Base-by-base conservation (phyloP, 257 asterid species). In the Orobanche coerulescens region DNA sequence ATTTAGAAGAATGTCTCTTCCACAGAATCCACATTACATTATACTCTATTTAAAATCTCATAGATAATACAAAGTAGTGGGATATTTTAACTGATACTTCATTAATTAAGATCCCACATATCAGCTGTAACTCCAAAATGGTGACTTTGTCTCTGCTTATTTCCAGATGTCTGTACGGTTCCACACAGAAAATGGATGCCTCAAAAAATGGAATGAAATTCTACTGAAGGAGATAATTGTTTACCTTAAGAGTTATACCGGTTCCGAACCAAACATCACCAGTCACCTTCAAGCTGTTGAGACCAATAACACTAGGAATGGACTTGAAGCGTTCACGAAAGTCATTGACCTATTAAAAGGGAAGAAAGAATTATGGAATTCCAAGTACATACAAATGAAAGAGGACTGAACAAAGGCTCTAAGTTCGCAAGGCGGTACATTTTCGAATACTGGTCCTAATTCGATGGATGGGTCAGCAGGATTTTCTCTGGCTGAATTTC, bases 231-330 rank as follows among this genome's bases (percentile, higher is more conserved):
- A 60, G 40, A 49, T 55, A 14, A 26, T 12, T 23, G 40, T 23
- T 59, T 81, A 91, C 98, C 95, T 85, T 88, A 24, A 88, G 95
- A 69, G 84, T 82, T 31, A 85, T 58, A 61, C 71, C 82, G 58
- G 72, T 51, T 64, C 98, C 95, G 63, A 91, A 88, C 92, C 86
- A 88, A 74, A 91, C 96, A 81, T 91, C 85, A 73, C 98, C 98
- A 9, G 83, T 71, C 73, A 88, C 95, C 77, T 80, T 64, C 84
- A 91, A 81, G 63, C 77, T 79, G 71, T 88, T 88, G 58, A 91
- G 96, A 69, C 73, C 95, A 70, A 91, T 9, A 75, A 88, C 58
- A 67, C 88, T 80, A 10, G 98, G 98, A 65, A 84, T 68, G 37
- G 90, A 82, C 81, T 85, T 88, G 83, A 91, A 84, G 42, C 95